Evolutionary conservation across 352 stramenopile genomes (phyloP).

Genomic region (Blastocystis sp.): DNA sequence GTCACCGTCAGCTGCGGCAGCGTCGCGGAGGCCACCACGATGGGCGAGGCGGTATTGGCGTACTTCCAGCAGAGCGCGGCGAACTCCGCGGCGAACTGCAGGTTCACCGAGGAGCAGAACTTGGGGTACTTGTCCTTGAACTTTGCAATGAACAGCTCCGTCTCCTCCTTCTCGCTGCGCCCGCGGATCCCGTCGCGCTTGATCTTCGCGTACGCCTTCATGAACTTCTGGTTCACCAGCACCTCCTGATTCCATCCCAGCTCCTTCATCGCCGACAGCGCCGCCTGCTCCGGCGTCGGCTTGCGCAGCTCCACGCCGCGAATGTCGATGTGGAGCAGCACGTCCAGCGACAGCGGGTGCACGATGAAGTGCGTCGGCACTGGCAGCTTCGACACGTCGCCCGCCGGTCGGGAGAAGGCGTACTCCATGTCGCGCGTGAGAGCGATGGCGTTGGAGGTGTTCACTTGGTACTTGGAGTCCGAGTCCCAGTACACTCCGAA

Average conservation of each 20-base stretch:
- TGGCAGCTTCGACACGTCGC: neutral
- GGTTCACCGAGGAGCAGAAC: conserved; percentile 43
- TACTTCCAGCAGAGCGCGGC: conserved; percentile 29
- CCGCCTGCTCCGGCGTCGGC: conserved; percentile 39
- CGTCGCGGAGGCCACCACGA: conserved; percentile 5
- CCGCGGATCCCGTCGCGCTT: conserved; percentile 27
- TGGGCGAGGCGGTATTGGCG: conserved; percentile 42
- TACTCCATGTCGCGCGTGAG: conserved; percentile 50
- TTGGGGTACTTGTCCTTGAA: conserved; percentile 56
- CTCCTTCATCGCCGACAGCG: conserved; percentile 13
- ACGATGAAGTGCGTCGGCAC: conserved; percentile 52
- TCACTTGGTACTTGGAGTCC: conserved; percentile 2
- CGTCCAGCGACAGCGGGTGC: conserved; percentile 6
- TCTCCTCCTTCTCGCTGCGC: conserved; percentile 51
- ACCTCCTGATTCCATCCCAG: conserved; percentile 36
- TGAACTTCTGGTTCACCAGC: conserved; percentile 61
- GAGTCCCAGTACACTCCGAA: conserved; percentile 65
- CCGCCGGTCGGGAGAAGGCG: conserved; percentile 8
- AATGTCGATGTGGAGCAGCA: conserved; percentile 50
- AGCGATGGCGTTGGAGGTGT: neutral
- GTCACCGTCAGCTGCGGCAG: conserved; percentile 32
- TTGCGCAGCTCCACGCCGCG: conserved; percentile 59
- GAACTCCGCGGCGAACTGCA: conserved; percentile 17
- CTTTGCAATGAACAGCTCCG: conserved; percentile 57
- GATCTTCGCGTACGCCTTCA: conserved; percentile 55